Conservation (phyloP, 768 basidiomycete genomes). For the Amanita pallidorosea region DNA sequence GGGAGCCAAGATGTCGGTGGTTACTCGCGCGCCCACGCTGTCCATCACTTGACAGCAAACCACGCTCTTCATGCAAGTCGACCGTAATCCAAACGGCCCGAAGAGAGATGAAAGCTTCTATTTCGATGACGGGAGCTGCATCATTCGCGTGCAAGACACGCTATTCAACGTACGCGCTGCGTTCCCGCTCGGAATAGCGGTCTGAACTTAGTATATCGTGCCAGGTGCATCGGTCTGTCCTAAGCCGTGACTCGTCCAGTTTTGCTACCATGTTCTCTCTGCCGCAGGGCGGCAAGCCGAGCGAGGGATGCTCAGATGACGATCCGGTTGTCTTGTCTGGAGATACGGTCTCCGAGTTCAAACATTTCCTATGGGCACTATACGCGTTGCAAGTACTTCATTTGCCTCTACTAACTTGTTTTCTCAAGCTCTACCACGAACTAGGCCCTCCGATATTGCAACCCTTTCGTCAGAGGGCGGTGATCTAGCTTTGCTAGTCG, state of each 20-base stretch:
- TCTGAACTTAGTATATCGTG: background rate
- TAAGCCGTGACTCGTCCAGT: conserved; percentile 53
- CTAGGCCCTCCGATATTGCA: conserved; percentile 53
- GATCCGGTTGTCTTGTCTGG: conserved; percentile 55
- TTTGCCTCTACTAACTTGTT: background rate
- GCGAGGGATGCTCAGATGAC: conserved; percentile 54
- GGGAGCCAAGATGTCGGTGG: background rate
- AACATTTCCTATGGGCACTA: conserved; percentile 65
- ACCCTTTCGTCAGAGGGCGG: conserved; percentile 34
- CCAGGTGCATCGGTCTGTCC: conserved; percentile 48
- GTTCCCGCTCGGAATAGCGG: background rate
- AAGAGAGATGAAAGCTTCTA: conserved; percentile 48
- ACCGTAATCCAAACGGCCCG: background rate
- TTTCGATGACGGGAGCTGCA: conserved; percentile 58
- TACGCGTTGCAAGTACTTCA: conserved; percentile 51
- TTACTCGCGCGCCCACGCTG: background rate
- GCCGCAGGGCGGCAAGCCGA: conserved; percentile 39
- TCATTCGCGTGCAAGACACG: conserved; percentile 49
- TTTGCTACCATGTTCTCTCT: conserved; percentile 60
- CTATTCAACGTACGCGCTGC: conserved; percentile 51
- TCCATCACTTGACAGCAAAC: background rate
- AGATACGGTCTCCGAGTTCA: conserved; percentile 56
- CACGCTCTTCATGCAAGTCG: background rate
- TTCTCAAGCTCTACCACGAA: background rate
- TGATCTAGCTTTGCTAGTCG: conserved; percentile 43